phyloP scores from a whole-genome alignment of 2,329 filamentous ascomycete species.

The Biscogniauxia marginata region DNA sequence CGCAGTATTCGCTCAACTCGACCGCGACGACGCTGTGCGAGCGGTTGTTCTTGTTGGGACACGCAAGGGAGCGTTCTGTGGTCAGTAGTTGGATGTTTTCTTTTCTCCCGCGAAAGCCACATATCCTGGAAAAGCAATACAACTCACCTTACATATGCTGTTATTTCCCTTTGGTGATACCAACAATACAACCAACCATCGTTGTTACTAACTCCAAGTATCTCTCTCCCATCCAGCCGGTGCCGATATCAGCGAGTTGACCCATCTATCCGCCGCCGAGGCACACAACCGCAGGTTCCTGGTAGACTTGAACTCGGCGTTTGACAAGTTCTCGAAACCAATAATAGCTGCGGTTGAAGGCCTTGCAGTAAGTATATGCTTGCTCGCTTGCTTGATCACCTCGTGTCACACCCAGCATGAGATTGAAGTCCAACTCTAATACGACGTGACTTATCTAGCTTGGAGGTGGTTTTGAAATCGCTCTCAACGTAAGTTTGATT shows the following conservation, averaged over 20 bases:
- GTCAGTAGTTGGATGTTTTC: constrained; percentile 23
- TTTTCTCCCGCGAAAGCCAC: neutral
- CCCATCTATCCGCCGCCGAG: constrained; percentile 26
- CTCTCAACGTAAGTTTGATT: constrained; percentile 39
- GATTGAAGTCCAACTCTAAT: neutral
- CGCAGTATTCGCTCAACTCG: constrained; percentile 26
- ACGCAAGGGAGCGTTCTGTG: constrained; percentile 36
- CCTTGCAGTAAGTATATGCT: constrained; percentile 42
- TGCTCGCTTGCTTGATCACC: neutral
- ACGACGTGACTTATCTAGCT: constrained; percentile 32
- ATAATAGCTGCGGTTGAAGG: constrained; percentile 50
- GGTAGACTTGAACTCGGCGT: constrained; percentile 40
- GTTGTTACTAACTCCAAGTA: constrained; percentile 10
- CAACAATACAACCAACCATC: too few species aligned
- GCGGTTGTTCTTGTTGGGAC: constrained; percentile 39
- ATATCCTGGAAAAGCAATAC: constrained; percentile 4
- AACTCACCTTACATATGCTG: constrained; percentile 3
- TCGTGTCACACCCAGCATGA: neutral
- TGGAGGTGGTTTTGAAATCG: constrained; percentile 51
- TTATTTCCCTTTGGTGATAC: constrained; percentile 4
- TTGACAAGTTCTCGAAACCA: constrained; percentile 43
- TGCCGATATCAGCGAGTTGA: constrained; percentile 37
- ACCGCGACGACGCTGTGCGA: constrained; percentile 28
- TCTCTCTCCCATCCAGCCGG: constrained; percentile 23
- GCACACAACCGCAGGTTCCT: constrained; percentile 32